These are phyloP conservation scores for Hemerocallis citrina DNA, from an alignment of 106 monocot species.

Conservation along the genomic window DNA sequence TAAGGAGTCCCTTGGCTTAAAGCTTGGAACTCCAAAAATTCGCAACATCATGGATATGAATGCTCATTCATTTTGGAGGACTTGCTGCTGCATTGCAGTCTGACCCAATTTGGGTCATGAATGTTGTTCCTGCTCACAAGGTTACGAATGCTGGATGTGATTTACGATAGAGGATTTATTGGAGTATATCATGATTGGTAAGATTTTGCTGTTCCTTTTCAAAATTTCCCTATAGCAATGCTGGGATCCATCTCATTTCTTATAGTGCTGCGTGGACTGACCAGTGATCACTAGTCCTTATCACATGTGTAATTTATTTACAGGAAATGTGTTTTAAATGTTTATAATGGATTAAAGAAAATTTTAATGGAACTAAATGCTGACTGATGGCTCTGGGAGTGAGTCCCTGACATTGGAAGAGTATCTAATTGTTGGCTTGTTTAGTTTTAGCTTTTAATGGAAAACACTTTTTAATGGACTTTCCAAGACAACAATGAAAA, in stretches of 20 bases:
- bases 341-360: too few species aligned
- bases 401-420: too few species aligned
- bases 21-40: constrained; percentile 50
- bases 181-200: constrained; percentile 97
- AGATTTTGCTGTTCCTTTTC: background rate
- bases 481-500: too few species aligned
- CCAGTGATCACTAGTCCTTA: too few species aligned
- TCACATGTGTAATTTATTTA: too few species aligned
- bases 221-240: background rate
- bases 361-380: too few species aligned
- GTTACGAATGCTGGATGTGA: constrained; percentile 63
- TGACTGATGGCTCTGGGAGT: too few species aligned
- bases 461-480: too few species aligned
- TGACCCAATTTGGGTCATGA: constrained; percentile 94
- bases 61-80: constrained; percentile 83
- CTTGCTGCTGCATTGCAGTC: constrained; percentile 77
- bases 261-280: background rate
- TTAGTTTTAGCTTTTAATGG: too few species aligned
- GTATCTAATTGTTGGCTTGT: too few species aligned
- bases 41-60: constrained; percentile 98
- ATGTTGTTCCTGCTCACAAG: constrained; percentile 70
- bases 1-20: constrained; percentile 60
- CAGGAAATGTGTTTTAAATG: too few species aligned
- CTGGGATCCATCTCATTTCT: background rate
- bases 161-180: constrained; percentile 90